Evolutionary conservation across 2,329 filamentous ascomycete genomes (phyloP).

Genomic region (Mycosphaerella arachidis): DNA sequence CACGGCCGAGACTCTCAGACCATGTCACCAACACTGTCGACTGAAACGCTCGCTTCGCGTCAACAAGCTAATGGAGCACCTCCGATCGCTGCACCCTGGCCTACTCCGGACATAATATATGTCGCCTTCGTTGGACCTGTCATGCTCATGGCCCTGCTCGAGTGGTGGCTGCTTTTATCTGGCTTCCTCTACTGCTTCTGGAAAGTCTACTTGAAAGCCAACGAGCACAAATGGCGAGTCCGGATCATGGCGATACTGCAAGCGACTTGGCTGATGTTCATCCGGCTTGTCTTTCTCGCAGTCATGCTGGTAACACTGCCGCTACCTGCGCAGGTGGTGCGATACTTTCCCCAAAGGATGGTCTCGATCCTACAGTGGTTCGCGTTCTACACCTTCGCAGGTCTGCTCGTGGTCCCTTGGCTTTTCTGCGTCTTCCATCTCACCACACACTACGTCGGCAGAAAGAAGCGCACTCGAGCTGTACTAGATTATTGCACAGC

Average conservation of each 20-base stretch:
- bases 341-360: conserved; percentile 66
- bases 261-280: conserved; percentile 64
- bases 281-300: conserved; percentile 85
- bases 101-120: conserved; percentile 67
- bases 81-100: conserved; percentile 24
- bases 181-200: conserved; percentile 87
- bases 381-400: conserved; percentile 88
- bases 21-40: neutral
- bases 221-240: conserved; percentile 64
- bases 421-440: conserved; percentile 89
- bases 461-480: conserved; percentile 75
- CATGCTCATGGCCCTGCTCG: conserved; percentile 78
- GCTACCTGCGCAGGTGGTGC: conserved; percentile 66
- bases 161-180: conserved; percentile 94
- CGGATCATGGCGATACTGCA: conserved; percentile 72
- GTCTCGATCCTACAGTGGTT: conserved; percentile 82
- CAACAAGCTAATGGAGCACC: conserved; percentile 9
- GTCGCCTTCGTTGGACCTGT: conserved; percentile 73
- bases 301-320: conserved; percentile 93
- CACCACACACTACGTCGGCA: conserved; percentile 79
- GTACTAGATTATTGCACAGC: conserved; percentile 79
- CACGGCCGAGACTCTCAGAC: neutral
- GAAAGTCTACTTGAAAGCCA: conserved; percentile 82
- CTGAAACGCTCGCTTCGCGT: conserved; percentile 10
- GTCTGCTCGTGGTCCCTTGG: conserved; percentile 82